A percentile compares a stretch with the other conserved stretches of the same genome.
Evolutionary conservation across 495 filamentous ascomycete genomes (phyloP).

Genomic region (Aspergillus taichungensis): DNA sequence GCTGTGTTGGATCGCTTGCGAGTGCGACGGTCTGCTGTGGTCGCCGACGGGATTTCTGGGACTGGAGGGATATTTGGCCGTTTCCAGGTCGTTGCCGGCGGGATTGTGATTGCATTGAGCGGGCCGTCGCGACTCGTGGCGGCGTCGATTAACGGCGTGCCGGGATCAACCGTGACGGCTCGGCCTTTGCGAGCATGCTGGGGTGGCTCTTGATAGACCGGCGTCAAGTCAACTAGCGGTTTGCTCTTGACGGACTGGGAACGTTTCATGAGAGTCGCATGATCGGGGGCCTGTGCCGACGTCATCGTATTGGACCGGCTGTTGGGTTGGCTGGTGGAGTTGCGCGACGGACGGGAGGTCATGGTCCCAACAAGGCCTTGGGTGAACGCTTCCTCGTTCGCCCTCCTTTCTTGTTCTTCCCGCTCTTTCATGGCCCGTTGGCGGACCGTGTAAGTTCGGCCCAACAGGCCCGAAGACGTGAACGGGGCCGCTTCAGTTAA

Average conservation of each 20-base stretch:
- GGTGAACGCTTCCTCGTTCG: slow-evolving; percentile 24
- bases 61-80: slow-evolving; percentile 15
- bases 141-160: slow-evolving; percentile 54
- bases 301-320: slow-evolving; percentile 34
- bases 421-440: slow-evolving; percentile 46
- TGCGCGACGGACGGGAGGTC: not conserved
- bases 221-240: slow-evolving; percentile 69
- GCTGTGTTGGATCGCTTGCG: slow-evolving; percentile 24
- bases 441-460: slow-evolving; percentile 54
- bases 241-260: slow-evolving; percentile 33
- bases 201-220: slow-evolving; percentile 63
- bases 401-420: slow-evolving; percentile 34
- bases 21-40: slow-evolving; percentile 10
- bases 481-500: slow-evolving; percentile 41
- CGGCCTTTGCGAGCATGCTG: slow-evolving; percentile 62
- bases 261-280: slow-evolving; percentile 14
- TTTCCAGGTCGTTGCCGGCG: slow-evolving; percentile 45
- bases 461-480: slow-evolving; percentile 48
- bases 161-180: slow-evolving; percentile 53
- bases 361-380: slow-evolving; percentile 15
- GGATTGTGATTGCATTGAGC: slow-evolving; percentile 38
- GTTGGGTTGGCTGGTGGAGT: slow-evolving; percentile 6
- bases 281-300: slow-evolving; percentile 18
- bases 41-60: slow-evolving; percentile 5
- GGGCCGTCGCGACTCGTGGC: slow-evolving; percentile 47